These are phyloP conservation scores for Ophiostoma triangulosporum DNA, from an alignment of 2,329 filamentous ascomycete genomes.

Conservation along the genomic window DNA sequence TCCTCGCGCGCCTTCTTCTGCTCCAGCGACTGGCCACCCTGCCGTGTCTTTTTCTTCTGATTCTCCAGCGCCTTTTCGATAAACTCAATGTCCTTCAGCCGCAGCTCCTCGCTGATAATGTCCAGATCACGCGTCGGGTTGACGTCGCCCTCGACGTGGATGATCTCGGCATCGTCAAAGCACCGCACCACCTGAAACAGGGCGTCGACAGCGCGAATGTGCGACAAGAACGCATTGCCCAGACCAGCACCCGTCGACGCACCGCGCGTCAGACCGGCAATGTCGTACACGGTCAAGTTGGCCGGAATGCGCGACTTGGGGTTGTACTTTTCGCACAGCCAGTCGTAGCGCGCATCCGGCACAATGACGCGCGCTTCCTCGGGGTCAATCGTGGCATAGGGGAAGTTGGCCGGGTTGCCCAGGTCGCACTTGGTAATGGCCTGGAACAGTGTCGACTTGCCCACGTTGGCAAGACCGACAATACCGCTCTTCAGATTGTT, in stretches of 20 bases:
- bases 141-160: constrained; percentile 97
- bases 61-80: constrained; percentile 87
- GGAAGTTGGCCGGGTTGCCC: constrained; percentile 98
- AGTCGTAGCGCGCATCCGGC: constrained; percentile 90
- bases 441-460: constrained; percentile 99
- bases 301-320: constrained; percentile 95
- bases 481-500: constrained; percentile 99
- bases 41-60: constrained; percentile 84
- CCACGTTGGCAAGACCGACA: constrained; percentile 97
- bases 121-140: constrained; percentile 86
- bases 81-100: constrained; percentile 98
- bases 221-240: constrained; percentile 94
- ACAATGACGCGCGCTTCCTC: constrained; percentile 97
- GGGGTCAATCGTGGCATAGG: constrained; percentile 96
- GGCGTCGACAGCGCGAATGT: constrained; percentile 95
- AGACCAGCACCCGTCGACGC: constrained; percentile 96
- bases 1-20: constrained; percentile 97
- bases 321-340: constrained; percentile 91
- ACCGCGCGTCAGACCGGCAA: constrained; percentile 88
- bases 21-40: constrained; percentile 90
- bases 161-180: constrained; percentile 98
- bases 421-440: constrained; percentile 96
- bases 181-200: constrained; percentile 95
- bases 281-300: constrained; percentile 96
- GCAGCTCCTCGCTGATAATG: constrained; percentile 93